Base-by-base conservation (phyloP, 1,139 yeast genomes). In the Hansenula anomala region DNA sequence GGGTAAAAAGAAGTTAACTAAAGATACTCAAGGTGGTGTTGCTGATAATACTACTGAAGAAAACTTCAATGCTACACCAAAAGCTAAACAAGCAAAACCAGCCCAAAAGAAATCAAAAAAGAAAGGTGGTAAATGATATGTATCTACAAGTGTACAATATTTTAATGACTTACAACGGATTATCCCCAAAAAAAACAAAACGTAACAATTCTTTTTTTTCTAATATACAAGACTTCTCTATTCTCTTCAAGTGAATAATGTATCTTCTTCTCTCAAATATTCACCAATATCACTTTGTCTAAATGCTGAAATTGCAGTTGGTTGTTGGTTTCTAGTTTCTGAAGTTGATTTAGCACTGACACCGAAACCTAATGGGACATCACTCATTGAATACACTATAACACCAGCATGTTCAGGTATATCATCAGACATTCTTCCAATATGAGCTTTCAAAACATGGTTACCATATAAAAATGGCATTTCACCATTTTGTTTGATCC, bases 221-320 rank as follows among this genome's bases (percentile, higher is more conserved):
- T 33, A 33, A 33, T 33, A 26, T 33, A 33, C 36, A 33, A 27
- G 7, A 16, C 12, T 18, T 15, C 10, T 11, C 25, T 20, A 12
- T 13, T 17, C 6, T n/a, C n/a, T 14, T 30, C 67, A 89, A 26
- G 97, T 86, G 61, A 92, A 92, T 54, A 92, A 69, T 28, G 97
- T 86, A 62, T 92, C 98, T 70, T 92, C 98, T 56, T 94, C 98
- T 74, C 99, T 88, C 59, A 92, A 74, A 59, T 89, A 92, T 66
- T 92, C 99, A 49, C 99, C 99, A 53, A 92, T 89, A 69, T 92
- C 99, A 51, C 95, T 86, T 63, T 92, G 99, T 74, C 98, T 81
- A 63, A 87, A 92, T 11, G 95, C 95, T 14, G 90, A 96, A 37
- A 92, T 90, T 30, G 83, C 95, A 20, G 95, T 92, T 37, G 98